A percentile compares a stretch with the other conserved stretches of the same genome.
Conservation (phyloP, 179 eudicot genomes). For the Vitellaria paradoxa region DNA sequence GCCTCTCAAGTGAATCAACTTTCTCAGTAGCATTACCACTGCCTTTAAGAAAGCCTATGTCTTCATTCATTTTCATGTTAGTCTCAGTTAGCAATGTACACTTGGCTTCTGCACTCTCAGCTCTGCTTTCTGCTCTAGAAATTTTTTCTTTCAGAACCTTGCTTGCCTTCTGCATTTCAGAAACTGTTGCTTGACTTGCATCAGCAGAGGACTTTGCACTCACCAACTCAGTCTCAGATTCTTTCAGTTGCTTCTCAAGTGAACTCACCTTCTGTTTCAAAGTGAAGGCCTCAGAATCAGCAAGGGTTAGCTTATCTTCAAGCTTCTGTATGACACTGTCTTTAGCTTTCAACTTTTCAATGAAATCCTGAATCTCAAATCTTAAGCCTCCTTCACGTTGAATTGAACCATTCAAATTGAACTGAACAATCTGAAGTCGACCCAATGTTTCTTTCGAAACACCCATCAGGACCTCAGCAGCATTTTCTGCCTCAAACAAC, state of each 20-base stretch:
- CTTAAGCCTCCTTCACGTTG: conserved; percentile 54
- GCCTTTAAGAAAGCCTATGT: conserved; percentile 33
- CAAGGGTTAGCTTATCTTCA: conserved; percentile 12
- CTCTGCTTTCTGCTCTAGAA: conserved; percentile 38
- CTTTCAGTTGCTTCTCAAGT: conserved; percentile 37
- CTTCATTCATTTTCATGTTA: conserved; percentile 46
- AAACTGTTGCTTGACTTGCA: conserved; percentile 14
- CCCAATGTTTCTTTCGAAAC: conserved; percentile 56
- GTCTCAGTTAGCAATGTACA: conserved; percentile 44
- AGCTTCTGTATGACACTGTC: conserved; percentile 32
- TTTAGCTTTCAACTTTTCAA: conserved; percentile 36
- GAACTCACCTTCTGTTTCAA: conserved; percentile 45
- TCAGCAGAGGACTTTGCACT: conserved; percentile 26
- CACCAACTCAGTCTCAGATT: conserved; percentile 28
- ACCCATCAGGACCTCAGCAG: conserved; percentile 62
- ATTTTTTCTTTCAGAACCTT: conserved; percentile 38
- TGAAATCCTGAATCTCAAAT: conserved; percentile 41
- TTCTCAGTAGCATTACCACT: conserved; percentile 33
- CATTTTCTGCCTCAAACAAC: conserved; percentile 74
- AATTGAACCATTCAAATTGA: conserved; percentile 42
- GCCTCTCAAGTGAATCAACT: conserved; percentile 53
- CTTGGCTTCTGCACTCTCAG: conserved; percentile 50
- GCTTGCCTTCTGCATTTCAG: conserved; percentile 21
- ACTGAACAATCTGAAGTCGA: conserved; percentile 50
- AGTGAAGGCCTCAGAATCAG: conserved; percentile 32